These are phyloP conservation scores for Sporothrix pallida DNA, from an alignment of 2,329 filamentous ascomycete species.

Conservation along the genomic window DNA sequence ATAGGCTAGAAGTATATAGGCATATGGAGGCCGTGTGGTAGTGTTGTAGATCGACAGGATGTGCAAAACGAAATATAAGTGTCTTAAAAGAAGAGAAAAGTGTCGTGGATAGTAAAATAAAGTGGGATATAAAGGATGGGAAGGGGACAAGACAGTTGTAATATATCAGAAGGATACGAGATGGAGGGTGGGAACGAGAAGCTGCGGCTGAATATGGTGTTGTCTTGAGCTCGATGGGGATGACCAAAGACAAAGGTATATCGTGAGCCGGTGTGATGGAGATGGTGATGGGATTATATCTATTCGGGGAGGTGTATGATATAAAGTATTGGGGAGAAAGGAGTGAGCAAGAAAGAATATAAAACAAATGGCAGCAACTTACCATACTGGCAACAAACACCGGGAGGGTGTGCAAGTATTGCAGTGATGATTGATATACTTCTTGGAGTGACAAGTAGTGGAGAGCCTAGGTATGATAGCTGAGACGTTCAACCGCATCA, in stretches of 20 bases:
- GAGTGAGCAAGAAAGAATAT: constrained; percentile 42
- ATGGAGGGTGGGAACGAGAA: background rate
- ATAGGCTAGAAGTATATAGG: too few species aligned
- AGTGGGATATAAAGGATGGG: background rate
- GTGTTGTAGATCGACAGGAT: too few species aligned
- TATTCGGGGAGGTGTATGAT: background rate
- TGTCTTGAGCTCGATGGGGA: constrained; percentile 1
- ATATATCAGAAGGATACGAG: constrained; percentile 3
- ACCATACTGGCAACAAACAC: constrained; percentile 54
- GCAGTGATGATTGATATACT: constrained; percentile 42
- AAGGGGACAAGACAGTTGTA: background rate
- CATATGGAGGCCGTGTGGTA: too few species aligned
- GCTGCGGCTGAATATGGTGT: constrained; percentile 34
- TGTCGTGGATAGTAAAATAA: too few species aligned
- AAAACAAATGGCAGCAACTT: constrained; percentile 44
- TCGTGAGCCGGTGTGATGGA: constrained; percentile 30
- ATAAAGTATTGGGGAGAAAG: constrained; percentile 34
- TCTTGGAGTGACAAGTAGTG: constrained; percentile 34
- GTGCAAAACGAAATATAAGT: too few species aligned
- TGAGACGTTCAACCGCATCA: constrained; percentile 1
- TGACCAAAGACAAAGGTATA: constrained; percentile 5
- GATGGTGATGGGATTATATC: background rate
- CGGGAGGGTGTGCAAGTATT: constrained; percentile 47
- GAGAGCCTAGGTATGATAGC: constrained; percentile 18
- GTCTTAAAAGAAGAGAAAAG: background rate